Conservation (phyloP, 805 yeast genomes). For the Spencermartinsiella europaea region DNA sequence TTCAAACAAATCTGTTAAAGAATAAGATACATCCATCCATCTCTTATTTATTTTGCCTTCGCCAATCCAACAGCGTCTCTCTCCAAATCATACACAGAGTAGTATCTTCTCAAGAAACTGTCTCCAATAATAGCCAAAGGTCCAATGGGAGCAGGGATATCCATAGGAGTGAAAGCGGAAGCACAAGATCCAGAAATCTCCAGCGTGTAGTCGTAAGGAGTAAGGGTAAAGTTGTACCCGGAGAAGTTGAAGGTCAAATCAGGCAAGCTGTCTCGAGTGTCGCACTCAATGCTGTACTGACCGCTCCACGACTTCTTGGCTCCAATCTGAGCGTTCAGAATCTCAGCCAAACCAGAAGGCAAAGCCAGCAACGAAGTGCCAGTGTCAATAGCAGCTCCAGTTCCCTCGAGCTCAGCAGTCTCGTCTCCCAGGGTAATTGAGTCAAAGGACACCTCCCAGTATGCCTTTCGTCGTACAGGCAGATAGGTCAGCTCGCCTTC, state of each 20-base stretch:
- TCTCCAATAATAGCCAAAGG: constrained; percentile 96
- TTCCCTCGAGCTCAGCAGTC: constrained; percentile 69
- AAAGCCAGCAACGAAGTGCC: constrained; percentile 95
- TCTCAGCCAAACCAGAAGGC: constrained; percentile 94
- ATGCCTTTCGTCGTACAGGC: constrained; percentile 98
- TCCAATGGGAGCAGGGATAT: constrained; percentile 94
- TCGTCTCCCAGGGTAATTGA: constrained; percentile 91
- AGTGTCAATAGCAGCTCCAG: constrained; percentile 98
- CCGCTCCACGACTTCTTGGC: constrained; percentile 98
- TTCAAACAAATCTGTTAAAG: too few relatives aligned
- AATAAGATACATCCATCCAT: too few relatives aligned
- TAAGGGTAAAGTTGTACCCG: constrained; percentile 86
- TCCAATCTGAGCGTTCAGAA: constrained; percentile 91
- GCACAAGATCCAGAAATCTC: constrained; percentile 94
- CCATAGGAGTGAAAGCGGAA: constrained; percentile 95
- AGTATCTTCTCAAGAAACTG: constrained; percentile 91
- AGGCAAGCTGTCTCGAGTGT: constrained; percentile 73
- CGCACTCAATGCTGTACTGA: constrained; percentile 92
- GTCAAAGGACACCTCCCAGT: constrained; percentile 96
- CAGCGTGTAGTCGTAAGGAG: constrained; percentile 87
- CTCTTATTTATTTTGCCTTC: constrained; percentile 43
- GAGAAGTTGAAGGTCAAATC: constrained; percentile 85
- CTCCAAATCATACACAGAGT: constrained; percentile 89
- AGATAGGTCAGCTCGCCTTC: constrained; percentile 87
- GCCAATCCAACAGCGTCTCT: constrained; percentile 95